Percentiles rank a stretch among this genome's conserved stretches.
Conservation (phyloP, 2,329 filamentous ascomycete species). For the Corinectria fuckeliana region DNA sequence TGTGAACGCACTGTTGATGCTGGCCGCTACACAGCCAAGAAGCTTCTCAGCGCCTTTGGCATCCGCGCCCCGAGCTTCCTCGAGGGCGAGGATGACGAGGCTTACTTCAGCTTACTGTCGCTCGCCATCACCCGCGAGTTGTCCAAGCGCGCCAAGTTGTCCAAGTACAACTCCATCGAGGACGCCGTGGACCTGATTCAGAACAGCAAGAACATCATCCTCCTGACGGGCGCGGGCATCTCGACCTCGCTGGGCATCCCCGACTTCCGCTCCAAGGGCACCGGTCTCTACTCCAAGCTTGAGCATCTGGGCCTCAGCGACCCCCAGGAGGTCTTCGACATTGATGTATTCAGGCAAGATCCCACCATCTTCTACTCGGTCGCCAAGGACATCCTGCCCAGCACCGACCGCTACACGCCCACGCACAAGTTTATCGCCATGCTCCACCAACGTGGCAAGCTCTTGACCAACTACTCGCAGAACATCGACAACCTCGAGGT, state of each 20-base stretch:
- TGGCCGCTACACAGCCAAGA: constrained; percentile 76
- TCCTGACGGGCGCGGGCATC: constrained; percentile 94
- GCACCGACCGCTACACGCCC: constrained; percentile 80
- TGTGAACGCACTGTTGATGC: constrained; percentile 73
- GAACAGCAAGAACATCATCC: constrained; percentile 81
- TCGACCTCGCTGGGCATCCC: constrained; percentile 96
- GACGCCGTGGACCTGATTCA: constrained; percentile 83
- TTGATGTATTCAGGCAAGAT: constrained; percentile 83
- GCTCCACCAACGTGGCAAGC: constrained; percentile 84
- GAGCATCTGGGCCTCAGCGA: constrained; percentile 78
- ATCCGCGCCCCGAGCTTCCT: constrained; percentile 77
- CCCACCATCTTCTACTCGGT: constrained; percentile 90
- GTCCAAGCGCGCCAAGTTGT: constrained; percentile 79
- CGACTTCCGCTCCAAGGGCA: constrained; percentile 94
- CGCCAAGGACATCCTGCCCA: constrained; percentile 87
- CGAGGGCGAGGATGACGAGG: constrained; percentile 70
- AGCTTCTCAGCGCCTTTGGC: constrained; percentile 85
- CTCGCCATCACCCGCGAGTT: constrained; percentile 82
- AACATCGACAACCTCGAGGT: constrained; percentile 98
- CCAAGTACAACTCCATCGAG: constrained; percentile 82
- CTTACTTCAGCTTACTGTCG: constrained; percentile 77
- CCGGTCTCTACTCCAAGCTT: constrained; percentile 87
- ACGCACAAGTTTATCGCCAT: constrained; percentile 94
- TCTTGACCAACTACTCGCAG: constrained; percentile 97
- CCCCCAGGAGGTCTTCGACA: constrained; percentile 95